Percentiles rank a stretch among this genome's conserved stretches.
Evolutionary conservation across 1,139 yeast genomes (phyloP).

Genomic region (Blastobotrys persicus): DNA sequence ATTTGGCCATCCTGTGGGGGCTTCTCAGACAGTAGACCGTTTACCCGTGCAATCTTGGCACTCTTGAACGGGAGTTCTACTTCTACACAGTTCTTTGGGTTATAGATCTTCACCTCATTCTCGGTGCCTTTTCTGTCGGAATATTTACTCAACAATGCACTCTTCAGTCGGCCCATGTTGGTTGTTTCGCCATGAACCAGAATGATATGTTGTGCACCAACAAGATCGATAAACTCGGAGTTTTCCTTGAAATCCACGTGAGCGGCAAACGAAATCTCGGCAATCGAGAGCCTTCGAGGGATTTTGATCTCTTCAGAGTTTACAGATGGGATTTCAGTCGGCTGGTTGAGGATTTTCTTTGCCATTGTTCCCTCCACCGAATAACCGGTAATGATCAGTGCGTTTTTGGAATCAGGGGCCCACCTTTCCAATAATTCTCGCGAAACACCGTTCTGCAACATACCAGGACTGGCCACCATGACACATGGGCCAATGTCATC

Average conservation of each 20-base stretch:
- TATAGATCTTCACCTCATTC: constrained; percentile 86
- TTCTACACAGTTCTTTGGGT: constrained; percentile 88
- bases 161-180: constrained; percentile 95
- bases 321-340: constrained; percentile 79
- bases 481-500: constrained; percentile 96
- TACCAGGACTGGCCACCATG: constrained; percentile 95
- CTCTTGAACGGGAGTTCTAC: constrained; percentile 77
- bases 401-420: constrained; percentile 95
- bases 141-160: constrained; percentile 87
- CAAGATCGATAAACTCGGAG: constrained; percentile 82
- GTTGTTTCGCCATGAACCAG: constrained; percentile 97
- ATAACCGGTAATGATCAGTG: constrained; percentile 89
- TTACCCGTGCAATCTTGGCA: constrained; percentile 77
- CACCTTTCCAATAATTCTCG: constrained; percentile 88
- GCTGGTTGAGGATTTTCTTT: constrained; percentile 80
- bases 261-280: constrained; percentile 96
- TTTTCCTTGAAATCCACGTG: constrained; percentile 97
- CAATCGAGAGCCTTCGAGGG: constrained; percentile 86
- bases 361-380: constrained; percentile 99
- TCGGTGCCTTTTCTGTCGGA: constrained; percentile 80
- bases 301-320: constrained; percentile 76
- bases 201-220: constrained; percentile 73
- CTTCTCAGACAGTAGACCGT: constrained; percentile 67
- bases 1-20: constrained; percentile 43
- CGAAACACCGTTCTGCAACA: constrained; percentile 94